Evolutionary conservation across 345 rosid species (phyloP), one percentile per base, ranked within the genome.

Genomic region (Eucalyptus tenuipes): DNA sequence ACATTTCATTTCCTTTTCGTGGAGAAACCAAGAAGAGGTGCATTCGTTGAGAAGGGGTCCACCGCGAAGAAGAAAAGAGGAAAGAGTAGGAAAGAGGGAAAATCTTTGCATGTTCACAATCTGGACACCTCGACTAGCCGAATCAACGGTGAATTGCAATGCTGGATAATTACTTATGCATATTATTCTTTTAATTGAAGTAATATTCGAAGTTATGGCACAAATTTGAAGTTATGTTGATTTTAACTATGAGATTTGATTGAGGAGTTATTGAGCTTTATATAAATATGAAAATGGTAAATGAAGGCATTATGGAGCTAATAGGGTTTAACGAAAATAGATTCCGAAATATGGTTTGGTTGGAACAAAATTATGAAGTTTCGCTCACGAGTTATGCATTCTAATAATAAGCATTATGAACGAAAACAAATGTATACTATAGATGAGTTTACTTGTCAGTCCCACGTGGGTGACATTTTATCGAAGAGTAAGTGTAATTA

Each of bases 321-420:
- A 2, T 55, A 20, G 61, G 10, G 27, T 55, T 24, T 55, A 22
- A 55, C 0, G 5, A 55, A 55, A 1, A 20, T 2, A 20, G 0
- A 55, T 55, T 55, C 5, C 1, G 5, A 55, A 55, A 2, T 55
- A 55, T 22, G 61, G 2, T 55, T 55, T 55, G 25, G 25, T 55
- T 24, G 27, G 12, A 55, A 55, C 27, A 24, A 55, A 52, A 52
- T 52, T 52, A 52, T 52, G 11, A 22, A 55, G 61, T 55, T 55
- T 55, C 0, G 6, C 1, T 20, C 5, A 0, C 0, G 27, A 55
- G 61, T 55, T 55, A 24, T 1, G 29, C 3, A 0, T 52, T 52
- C 24, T 52, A 52, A 18, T 52, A 18, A 52, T 18, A 52, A 52
- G 55, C 24, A 52, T 22, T 9, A 55, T 3, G 13, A 0, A 55